Base-by-base conservation (phyloP, 176 grass and related monocot species). In the Canna indica region DNA sequence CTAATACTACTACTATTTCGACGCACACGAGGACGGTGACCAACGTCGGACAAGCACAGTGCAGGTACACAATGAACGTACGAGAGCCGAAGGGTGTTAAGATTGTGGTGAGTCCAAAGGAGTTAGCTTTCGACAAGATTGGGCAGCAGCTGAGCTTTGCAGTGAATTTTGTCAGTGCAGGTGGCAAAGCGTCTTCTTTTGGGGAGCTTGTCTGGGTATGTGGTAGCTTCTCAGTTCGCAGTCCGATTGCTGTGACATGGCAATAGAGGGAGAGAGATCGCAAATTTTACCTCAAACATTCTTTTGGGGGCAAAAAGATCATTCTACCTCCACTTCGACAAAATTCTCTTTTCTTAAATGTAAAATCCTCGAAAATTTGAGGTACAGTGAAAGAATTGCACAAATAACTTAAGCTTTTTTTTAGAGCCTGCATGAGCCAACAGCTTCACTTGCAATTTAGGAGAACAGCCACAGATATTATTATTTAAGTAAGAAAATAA, bases 51-150 rank as follows among this genome's bases (percentile, higher is more conserved):
- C 80, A 78, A 26, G 71, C 75, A 0, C 70, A 18, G 9, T 87
- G 81, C 32, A 79, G 73, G 63, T 92, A 92, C 81, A 69, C 69
- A 3, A 88, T 71, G 16, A 59, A 77, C 22, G 81, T 97, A 50
- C 81, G 85, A 42, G 79, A 90, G 84, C 84, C 89, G 26, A 73
- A 52, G 13, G 89, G 81, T 14, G 83, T 97, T 29, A 78, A 77
- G 20, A 75, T 97, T 26, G 70, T 33, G 53, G 93, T 97, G 80
- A 75, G 65, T 59, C 93, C 93, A 47, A 68, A 56, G 6, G 84
- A 69, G 82, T 64, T 97, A 47, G 81, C 68, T 0, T 97, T 97
- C 76, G 22, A 46, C 35, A 35, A 79, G 68, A 24, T 58, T 4
- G 69, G 69, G 31, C 69, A 71, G 69, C 35, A 33, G 69, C 29